A percentile compares a stretch with the other conserved stretches of the same genome.
Conservation (phyloP, 2,329 filamentous ascomycete genomes). For the Diaporthe velutina region DNA sequence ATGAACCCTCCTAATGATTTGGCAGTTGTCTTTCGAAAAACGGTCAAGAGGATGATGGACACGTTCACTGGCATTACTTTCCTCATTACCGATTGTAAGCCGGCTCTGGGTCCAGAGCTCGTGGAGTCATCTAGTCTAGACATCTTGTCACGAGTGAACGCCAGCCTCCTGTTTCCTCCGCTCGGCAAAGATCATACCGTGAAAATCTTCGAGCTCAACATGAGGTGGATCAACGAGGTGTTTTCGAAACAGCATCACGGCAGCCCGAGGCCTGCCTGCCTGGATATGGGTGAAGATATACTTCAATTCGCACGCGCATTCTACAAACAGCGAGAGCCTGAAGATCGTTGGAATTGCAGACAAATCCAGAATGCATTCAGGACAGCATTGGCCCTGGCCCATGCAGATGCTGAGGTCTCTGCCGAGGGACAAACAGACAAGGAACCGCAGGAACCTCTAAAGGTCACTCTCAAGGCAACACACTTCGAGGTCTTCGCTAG, state of each 20-base stretch:
- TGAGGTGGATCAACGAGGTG: neutral
- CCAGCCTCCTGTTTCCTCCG: neutral
- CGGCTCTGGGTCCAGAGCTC: accelerated
- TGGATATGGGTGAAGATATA: neutral
- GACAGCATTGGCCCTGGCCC: neutral
- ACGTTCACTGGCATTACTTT: neutral
- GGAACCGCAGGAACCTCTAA: neutral
- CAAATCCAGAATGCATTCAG: neutral
- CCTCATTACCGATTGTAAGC: neutral
- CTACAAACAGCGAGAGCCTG: neutral
- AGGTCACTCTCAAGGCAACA: neutral
- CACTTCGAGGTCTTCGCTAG: neutral
- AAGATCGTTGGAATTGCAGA: neutral
- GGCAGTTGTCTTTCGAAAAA: neutral
- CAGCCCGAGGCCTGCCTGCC: neutral
- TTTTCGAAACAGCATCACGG: neutral
- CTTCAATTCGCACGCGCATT: neutral
- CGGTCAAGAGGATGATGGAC: neutral
- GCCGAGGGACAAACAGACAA: neutral
- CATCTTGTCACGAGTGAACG: neutral
- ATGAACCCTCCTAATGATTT: neutral
- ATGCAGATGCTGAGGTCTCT: neutral
- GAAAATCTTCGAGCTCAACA: conserved; percentile 2
- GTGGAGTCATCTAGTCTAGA: neutral
- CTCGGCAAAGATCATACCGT: neutral